Evolutionary conservation across 2,329 filamentous ascomycete genomes (phyloP), one percentile per base, ranked within the genome.

Genomic region (Trichophyton benhamiae): DNA sequence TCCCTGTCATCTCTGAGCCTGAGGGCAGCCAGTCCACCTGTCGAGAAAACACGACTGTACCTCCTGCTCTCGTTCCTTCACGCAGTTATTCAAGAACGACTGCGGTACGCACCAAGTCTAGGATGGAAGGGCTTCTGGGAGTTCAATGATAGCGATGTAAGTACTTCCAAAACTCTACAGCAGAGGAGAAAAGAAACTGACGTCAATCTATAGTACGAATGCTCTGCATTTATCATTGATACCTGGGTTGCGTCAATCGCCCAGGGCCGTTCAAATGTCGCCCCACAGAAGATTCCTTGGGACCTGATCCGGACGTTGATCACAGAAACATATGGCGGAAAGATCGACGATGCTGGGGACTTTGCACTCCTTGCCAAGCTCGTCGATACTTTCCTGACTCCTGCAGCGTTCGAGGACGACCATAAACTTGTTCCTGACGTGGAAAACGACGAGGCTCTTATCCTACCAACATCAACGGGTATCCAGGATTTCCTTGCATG

Each of bases 81-180:
- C 72, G 95, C 94, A 5, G 91, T 99, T 42, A 86, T 96, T 9
- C 94, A 99, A 74, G 94, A 99, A 75, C 83, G 95, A 68, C 79
- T 99, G 65, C 87, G 94, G 65, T 99, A 99, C 73, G 91, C 92
- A 25, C 95, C 94, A 0, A 92, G 83, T 62, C 79, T 99, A 61
- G 94, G 94, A 63, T 99, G 94, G 94, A 96, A 95, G 79, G 90
- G 91, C 60, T 96, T 96, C 81, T 99, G 95, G 94, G 95, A 99
- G 76, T 99, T 99, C 75, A 99, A 99, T 72, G 95, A 99, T 75
- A 95, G 91, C 68, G 94, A 99, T 76, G 89, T 95, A 83, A 88
- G 89, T 86, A 66, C 42, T 17, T 3, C 8, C 22, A n/a, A 53
- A 1, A 3, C 63, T 11, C n/a, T 57, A 22, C 53, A 25, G 20